Conservation (phyloP, 2,329 filamentous ascomycete genomes). For the Laburnicola sp. region DNA sequence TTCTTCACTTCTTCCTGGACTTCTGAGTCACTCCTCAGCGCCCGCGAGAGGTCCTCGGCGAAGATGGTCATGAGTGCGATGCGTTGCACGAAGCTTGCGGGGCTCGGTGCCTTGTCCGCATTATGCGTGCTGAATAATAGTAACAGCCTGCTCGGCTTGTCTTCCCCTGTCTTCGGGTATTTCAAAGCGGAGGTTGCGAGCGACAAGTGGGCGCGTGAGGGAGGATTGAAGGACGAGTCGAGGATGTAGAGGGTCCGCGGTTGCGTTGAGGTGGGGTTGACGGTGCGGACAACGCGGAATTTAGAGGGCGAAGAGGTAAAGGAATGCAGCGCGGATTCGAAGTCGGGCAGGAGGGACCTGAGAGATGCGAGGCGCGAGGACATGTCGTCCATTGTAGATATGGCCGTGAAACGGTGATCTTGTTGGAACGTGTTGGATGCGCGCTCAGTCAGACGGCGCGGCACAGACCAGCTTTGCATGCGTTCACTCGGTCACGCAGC, state of each 20-base stretch:
- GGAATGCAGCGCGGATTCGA: slow-evolving; percentile 37
- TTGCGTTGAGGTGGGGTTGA: slow-evolving; percentile 36
- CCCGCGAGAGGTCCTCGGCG: slow-evolving; percentile 57
- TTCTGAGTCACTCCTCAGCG: neutral
- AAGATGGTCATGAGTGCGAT: slow-evolving; percentile 73
- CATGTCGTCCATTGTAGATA: slow-evolving; percentile 29
- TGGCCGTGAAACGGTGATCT: too few species aligned
- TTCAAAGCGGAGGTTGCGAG: slow-evolving; percentile 59
- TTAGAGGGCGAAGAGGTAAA: slow-evolving; percentile 40
- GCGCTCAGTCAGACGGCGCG: too few species aligned
- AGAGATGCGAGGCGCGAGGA: slow-evolving; percentile 31
- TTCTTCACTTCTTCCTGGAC: slow-evolving; percentile 1
- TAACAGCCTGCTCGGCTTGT: slow-evolving; percentile 53
- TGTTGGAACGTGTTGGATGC: too few species aligned
- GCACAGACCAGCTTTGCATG: too few species aligned
- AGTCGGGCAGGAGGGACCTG: slow-evolving; percentile 34
- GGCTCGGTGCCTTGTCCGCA: slow-evolving; percentile 67
- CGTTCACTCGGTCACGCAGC: too few species aligned
- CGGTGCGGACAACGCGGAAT: slow-evolving; percentile 41
- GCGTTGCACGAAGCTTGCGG: slow-evolving; percentile 68
- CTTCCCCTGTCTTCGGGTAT: slow-evolving; percentile 36
- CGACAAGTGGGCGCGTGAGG: slow-evolving; percentile 60
- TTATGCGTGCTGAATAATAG: slow-evolving; percentile 66
- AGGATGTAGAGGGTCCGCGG: slow-evolving; percentile 61
- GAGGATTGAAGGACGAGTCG: slow-evolving; percentile 69